phyloP scores from a whole-genome alignment of 192 early-diverging fungal genomes.

The Glomus cerebriforme region DNA sequence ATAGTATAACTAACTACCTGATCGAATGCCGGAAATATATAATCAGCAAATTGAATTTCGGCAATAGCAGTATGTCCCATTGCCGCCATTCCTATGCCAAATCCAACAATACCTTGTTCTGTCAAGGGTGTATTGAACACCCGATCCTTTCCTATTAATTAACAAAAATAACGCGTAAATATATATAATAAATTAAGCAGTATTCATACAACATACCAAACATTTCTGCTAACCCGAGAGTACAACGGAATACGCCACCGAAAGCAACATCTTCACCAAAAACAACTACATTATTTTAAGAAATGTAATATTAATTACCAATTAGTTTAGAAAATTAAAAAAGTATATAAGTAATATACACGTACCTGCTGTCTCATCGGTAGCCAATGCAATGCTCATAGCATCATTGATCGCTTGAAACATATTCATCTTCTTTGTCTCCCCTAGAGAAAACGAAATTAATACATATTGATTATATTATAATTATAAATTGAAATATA shows the following conservation, averaged over 20 bases:
- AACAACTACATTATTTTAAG: conserved; percentile 56
- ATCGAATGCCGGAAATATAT: conserved; percentile 98
- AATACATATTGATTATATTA: background rate
- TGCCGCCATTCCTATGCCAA: conserved; percentile 92
- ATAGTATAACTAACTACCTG: conserved; percentile 56
- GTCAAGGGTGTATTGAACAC: conserved; percentile 97
- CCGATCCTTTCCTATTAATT: conserved; percentile 62
- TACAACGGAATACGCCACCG: conserved; percentile 96
- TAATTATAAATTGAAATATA: background rate
- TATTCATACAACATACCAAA: conserved; percentile 61
- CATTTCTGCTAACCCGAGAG: conserved; percentile 86
- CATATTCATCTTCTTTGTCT: conserved; percentile 90
- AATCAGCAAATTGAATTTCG: conserved; percentile 99
- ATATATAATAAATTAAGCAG: conserved; percentile 14
- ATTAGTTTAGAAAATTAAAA: background rate
- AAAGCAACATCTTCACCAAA: conserved; percentile 99
- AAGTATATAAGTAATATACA: background rate
- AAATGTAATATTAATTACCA: background rate
- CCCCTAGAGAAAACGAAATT: conserved; percentile 38
- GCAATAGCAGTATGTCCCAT: conserved; percentile 96
- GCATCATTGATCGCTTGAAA: conserved; percentile 96
- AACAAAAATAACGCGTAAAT: background rate
- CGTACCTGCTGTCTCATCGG: conserved; percentile 81
- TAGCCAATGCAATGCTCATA: conserved; percentile 80
- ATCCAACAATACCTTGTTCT: conserved; percentile 95